Base-by-base conservation (phyloP, 1,284 basidiomycete species). In the Omphalotus olearius region DNA sequence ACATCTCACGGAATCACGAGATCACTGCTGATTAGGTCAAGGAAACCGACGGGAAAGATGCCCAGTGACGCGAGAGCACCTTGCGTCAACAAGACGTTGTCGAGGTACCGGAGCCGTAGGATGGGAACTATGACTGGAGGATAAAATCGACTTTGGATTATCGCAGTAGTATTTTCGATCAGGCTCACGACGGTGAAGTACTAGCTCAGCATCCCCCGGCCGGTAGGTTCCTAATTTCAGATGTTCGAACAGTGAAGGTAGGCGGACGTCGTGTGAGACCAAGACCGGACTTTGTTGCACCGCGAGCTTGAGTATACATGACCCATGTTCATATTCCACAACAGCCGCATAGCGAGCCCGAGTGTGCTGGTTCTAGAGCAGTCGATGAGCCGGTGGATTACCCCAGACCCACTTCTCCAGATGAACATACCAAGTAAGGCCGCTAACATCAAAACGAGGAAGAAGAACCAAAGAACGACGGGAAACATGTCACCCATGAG, bases 161-260 rank as follows among this genome's bases (percentile, higher is more conserved):
- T n/a, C n/a, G n/a, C n/a, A n/a, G n/a, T n/a, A n/a, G n/a, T n/a
- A n/a, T n/a, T n/a, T n/a, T n/a, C n/a, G 30, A 33, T 2, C 13
- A 2, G 9, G 30, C 30, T 33, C 30, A 9, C 30, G 30, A 13
- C 30, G 30, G 30, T 33, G 30, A 17, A 66, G 67, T 40, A 64
- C 67, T 60, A 59, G 67, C 68, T 52, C 63, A 72, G 55, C 62
- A 62, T 47, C 52, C 63, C 35, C 60, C 61, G 26, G 58, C 58
- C 42, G 57, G 58, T 62, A 51, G 53, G 60, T 35, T 35, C 33
- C 42, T 9, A 40, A 36, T 47, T 43, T 9, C 10, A 1, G 3
- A 45, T n/a, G n/a, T n/a, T n/a, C n/a, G n/a, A n/a, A n/a, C 57
- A 85, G 83, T 83, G 59, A 83, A 80, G 68, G 83, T 85, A 18